Percentiles rank a stretch among this genome's conserved stretches.
phyloP scores from a whole-genome alignment of 2,329 filamentous ascomycete species.

The Fusarium burgessii region DNA sequence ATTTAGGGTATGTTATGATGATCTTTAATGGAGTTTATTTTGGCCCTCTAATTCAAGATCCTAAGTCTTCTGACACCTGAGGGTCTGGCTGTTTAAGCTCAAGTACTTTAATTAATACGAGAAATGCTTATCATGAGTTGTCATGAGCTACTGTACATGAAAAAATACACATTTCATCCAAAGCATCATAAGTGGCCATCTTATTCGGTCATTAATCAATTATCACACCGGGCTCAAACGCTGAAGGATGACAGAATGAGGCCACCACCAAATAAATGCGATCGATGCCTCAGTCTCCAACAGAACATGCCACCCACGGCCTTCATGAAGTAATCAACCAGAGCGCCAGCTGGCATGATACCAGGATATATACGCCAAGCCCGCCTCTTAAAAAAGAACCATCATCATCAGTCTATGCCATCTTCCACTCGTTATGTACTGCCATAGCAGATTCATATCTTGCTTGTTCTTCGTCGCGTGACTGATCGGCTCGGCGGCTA shows the following conservation, averaged over 20 bases:
- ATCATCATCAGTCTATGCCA: conserved; percentile 44
- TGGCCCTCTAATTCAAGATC: too few relatives aligned
- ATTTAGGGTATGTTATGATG: too few relatives aligned
- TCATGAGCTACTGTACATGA: not conserved
- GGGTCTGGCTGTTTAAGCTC: not conserved
- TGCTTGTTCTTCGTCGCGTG: conserved; percentile 29
- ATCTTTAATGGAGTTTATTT: too few relatives aligned
- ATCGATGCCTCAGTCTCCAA: conserved; percentile 40
- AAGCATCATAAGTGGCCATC: conserved; percentile 15
- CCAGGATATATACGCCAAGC: conserved; percentile 49
- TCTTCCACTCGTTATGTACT: conserved; percentile 47
- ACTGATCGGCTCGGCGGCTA: conserved; percentile 37
- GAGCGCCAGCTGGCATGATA: conserved; percentile 50
- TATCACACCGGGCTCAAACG: conserved; percentile 42
- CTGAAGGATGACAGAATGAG: conserved; percentile 30
- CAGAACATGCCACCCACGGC: conserved; percentile 37
- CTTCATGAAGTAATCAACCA: conserved; percentile 48
- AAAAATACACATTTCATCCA: not conserved
- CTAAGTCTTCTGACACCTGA: too few relatives aligned
- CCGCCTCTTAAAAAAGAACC: conserved; percentile 45
- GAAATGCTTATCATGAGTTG: conserved; percentile 6
- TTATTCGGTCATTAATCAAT: conserved; percentile 50
- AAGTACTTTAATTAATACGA: conserved; percentile 2
- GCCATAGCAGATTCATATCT: conserved; percentile 39
- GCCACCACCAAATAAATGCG: conserved; percentile 15